phyloP scores from a whole-genome alignment of 202 grass and related monocot genomes.

The Schoenoplectus triqueter region DNA sequence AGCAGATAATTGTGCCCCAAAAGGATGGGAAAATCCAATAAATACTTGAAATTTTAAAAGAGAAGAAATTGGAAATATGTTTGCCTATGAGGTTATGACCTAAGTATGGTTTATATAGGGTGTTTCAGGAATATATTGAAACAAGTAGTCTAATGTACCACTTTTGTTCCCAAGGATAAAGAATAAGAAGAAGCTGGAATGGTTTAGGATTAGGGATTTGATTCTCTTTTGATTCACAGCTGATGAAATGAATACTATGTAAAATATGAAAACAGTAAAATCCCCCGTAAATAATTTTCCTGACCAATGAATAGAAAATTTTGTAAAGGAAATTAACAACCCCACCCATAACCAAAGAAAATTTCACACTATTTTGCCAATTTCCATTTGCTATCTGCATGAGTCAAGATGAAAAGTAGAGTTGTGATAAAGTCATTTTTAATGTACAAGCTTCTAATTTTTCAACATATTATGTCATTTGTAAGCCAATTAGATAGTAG shows the following conservation, averaged over 20 bases:
- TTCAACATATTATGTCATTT: background rate
- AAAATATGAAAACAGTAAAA: background rate
- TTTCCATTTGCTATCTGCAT: too few relatives aligned
- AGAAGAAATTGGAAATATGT: background rate
- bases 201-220: background rate
- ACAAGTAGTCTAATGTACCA: background rate
- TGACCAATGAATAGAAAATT: background rate
- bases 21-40: background rate
- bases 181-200: background rate
- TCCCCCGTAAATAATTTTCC: background rate
- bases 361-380: too few relatives aligned
- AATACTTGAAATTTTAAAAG: background rate
- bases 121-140: background rate
- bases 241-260: background rate
- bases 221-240: constrained; percentile 1
- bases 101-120: background rate
- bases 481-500: too few relatives aligned
- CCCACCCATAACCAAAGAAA: background rate
- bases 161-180: background rate
- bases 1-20: background rate
- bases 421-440: constrained; percentile 7
- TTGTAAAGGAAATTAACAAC: background rate
- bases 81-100: background rate
- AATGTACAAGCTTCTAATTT: constrained; percentile 19
- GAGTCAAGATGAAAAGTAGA: background rate